Percentiles rank a stretch among this genome's conserved stretches.
These are phyloP conservation scores for Cichorium intybus DNA, from an alignment of 140 eudicot species.

Conservation along the genomic window DNA sequence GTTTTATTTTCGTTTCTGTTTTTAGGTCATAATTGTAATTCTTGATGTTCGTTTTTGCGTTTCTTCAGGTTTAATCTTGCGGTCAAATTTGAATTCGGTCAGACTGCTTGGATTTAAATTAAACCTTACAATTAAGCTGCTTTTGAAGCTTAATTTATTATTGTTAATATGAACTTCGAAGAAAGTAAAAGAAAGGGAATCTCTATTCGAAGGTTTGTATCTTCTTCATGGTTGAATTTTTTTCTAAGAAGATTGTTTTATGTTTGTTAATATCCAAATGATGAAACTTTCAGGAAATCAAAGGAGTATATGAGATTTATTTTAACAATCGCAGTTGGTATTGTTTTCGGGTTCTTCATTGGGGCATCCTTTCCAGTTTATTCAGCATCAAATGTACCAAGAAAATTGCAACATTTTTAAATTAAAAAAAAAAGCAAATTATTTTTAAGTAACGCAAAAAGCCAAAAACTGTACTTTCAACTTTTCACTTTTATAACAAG, in stretches of 20 bases:
- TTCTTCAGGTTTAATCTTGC: slow-evolving; percentile 19
- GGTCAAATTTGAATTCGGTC: not conserved
- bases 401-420: no score
- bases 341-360: slow-evolving; percentile 60
- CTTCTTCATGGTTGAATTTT: not conserved
- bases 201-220: slow-evolving; percentile 34
- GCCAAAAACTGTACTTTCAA: no score
- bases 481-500: slow-evolving; percentile 5
- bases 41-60: slow-evolving; percentile 6
- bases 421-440: no score
- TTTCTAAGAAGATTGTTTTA: not conserved
- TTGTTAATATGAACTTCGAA: slow-evolving; percentile 27
- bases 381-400: slow-evolving; percentile 64
- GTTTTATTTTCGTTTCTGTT: not conserved
- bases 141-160: slow-evolving; percentile 4
- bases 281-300: slow-evolving; percentile 43
- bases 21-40: slow-evolving; percentile 2
- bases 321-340: slow-evolving; percentile 46
- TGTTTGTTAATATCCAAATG: slow-evolving; percentile 21
- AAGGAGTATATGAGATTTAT: slow-evolving; percentile 45
- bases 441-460: no score
- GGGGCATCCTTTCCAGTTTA: slow-evolving; percentile 62
- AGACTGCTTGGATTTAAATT: not conserved
- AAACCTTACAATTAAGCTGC: slow-evolving; percentile 12
- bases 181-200: slow-evolving; percentile 38